A percentile compares a stretch with the other conserved stretches of the same genome.
These are phyloP conservation scores for Backusella macrospora DNA, from an alignment of 192 early-diverging fungal genomes.

Conservation along the genomic window DNA sequence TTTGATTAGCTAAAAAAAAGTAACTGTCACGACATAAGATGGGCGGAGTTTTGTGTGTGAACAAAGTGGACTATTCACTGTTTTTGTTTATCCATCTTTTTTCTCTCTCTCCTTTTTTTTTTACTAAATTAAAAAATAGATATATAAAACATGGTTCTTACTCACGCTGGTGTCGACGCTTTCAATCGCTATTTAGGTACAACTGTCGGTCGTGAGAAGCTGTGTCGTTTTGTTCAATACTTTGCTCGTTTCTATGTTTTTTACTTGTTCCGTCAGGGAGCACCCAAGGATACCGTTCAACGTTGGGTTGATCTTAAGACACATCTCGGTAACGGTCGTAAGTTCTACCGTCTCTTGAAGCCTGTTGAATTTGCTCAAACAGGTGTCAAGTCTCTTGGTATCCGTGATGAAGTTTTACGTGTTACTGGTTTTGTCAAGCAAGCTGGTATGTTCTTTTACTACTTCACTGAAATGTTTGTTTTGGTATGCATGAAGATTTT, in stretches of 20 bases:
- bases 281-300: constrained; percentile 59
- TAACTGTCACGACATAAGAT: constrained; percentile 17
- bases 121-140: not conserved
- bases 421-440: constrained; percentile 58
- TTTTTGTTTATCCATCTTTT: constrained; percentile 1
- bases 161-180: constrained; percentile 33
- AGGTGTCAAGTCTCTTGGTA: constrained; percentile 54
- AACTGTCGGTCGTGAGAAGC: constrained; percentile 75
- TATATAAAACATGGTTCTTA: constrained; percentile 24
- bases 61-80: not conserved
- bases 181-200: constrained; percentile 56
- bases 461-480: constrained; percentile 61
- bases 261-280: constrained; percentile 58
- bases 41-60: constrained; percentile 12
- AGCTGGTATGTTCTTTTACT: constrained; percentile 62
- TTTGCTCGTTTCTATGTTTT: constrained; percentile 80
- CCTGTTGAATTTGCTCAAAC: constrained; percentile 67
- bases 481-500: constrained; percentile 52
- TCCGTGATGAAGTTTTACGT: constrained; percentile 65
- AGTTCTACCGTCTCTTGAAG: constrained; percentile 72
- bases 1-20: constrained; percentile 10
- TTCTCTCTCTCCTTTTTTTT: constrained; percentile 8
- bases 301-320: constrained; percentile 66
- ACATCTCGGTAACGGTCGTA: constrained; percentile 63
- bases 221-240: constrained; percentile 86